Evolutionary conservation across 2,329 filamentous ascomycete genomes (phyloP), one percentile per base, ranked within the genome.

Genomic region (Xylariales sp.): DNA sequence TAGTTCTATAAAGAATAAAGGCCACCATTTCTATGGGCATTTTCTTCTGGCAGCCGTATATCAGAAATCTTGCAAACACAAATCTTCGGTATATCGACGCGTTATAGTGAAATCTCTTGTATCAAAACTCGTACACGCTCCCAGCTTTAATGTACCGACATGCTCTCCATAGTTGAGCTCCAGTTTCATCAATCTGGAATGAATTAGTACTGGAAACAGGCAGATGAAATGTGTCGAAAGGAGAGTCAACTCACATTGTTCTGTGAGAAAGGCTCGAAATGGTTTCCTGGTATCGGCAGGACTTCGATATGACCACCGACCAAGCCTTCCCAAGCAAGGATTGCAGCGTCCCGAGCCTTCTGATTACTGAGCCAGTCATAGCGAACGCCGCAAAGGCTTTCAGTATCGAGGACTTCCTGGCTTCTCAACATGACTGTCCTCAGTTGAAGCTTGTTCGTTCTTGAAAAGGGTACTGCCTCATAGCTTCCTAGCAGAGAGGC

Each of bases 361-460:
- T 42, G 40, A 3, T 28, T 10, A 31, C 40, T 37, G 22, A 57
- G 34, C n/a, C 40, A 27, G 16, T 54, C 51, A 49, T 55, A 58
- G 3, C 38, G 31, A n/a, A 52, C 51, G 2, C 42, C 48, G 14
- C 48, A 53, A 9, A 52, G 37, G n/a, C 4, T 25, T 24, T 46
- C 39, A 1, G 51, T 46, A 28, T 53, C 48, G 15, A 53, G n/a
- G 19, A 44, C 11, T 5, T 44, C 42, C 29, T 31, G 36, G 19
- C 42, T 44, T 34, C 42, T 34, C 16, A 44, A 18, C 42, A 44
- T 44, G 8, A 44, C 42, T 1, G 42, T 35, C 16, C 16, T 44
- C 15, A 44, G 4, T 15, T 18, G 31, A 8, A n/a, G 6, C 5
- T 3, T 4, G 9, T 16, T 21, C 3, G 35, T 16, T 7, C 27